Conservation (phyloP, 768 basidiomycete genomes). For the Psilocybe subaeruginosa region DNA sequence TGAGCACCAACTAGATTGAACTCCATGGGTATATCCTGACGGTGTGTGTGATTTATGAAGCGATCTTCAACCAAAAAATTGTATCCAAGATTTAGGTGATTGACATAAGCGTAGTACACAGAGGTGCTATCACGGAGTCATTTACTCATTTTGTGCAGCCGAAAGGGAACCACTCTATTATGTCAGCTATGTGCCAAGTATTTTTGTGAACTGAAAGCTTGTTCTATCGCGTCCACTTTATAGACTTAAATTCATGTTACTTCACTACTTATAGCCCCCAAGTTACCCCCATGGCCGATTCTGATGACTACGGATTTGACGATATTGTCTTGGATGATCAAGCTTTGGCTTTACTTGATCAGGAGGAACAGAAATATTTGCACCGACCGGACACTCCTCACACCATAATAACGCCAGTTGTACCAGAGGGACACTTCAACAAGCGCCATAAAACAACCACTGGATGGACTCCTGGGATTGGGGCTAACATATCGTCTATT, state of each 20-base stretch:
- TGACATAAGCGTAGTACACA: neutral
- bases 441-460: slow-evolving; percentile 60
- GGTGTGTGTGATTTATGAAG: neutral
- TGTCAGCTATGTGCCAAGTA: neutral
- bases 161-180: neutral
- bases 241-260: neutral
- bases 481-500: slow-evolving; percentile 24
- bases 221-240: neutral
- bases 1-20: slow-evolving; percentile 26
- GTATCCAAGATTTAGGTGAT: neutral
- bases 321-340: slow-evolving; percentile 67
- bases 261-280: neutral
- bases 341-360: slow-evolving; percentile 62
- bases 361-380: slow-evolving; percentile 52
- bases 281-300: slow-evolving; percentile 51
- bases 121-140: neutral
- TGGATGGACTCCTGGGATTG: slow-evolving; percentile 42
- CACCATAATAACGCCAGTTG: slow-evolving; percentile 15
- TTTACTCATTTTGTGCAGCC: neutral
- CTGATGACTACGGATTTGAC: slow-evolving; percentile 67
- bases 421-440: slow-evolving; percentile 37
- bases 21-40: slow-evolving; percentile 30
- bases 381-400: slow-evolving; percentile 21
- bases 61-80: neutral
- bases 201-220: neutral